Percentiles rank a stretch among this genome's conserved stretches.
Evolutionary conservation across 2,329 filamentous ascomycete genomes (phyloP).

Genomic region (Oidium heveae): DNA sequence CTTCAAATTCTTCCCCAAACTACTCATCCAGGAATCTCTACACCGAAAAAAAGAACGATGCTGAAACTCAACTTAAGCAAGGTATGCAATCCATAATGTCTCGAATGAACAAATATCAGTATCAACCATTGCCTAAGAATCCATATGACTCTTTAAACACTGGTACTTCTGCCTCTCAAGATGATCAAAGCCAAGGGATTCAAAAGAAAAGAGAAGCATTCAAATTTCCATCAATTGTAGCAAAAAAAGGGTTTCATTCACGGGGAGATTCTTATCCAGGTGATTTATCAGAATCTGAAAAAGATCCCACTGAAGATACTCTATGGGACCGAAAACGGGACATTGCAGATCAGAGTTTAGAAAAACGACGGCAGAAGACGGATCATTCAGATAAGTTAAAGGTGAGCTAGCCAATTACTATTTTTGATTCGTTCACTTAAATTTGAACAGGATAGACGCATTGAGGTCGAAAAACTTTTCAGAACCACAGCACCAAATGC

Average conservation of each 20-base stretch:
- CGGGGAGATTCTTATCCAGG: neutral
- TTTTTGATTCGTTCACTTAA: neutral
- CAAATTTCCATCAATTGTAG: neutral
- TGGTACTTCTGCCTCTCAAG: neutral
- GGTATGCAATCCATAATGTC: conserved; percentile 1
- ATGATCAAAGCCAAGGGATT: too few species aligned
- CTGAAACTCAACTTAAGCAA: neutral
- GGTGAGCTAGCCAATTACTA: neutral
- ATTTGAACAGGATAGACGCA: neutral
- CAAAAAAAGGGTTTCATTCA: neutral
- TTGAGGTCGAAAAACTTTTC: neutral
- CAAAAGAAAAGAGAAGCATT: too few species aligned
- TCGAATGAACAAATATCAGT: conserved; percentile 1
- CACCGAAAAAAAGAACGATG: neutral
- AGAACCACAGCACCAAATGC: neutral
- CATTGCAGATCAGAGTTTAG: neutral
- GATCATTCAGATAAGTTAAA: neutral
- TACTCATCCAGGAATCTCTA: neutral
- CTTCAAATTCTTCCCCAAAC: neutral
- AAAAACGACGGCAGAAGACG: neutral
- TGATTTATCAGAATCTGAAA: neutral
- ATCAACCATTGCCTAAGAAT: conserved; percentile 1
- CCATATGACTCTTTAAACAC: neutral
- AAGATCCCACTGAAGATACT: neutral
- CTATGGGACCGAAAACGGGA: neutral